phyloP scores from a whole-genome alignment of 2,329 filamentous ascomycete species.

The Nectriaceae sp. region DNA sequence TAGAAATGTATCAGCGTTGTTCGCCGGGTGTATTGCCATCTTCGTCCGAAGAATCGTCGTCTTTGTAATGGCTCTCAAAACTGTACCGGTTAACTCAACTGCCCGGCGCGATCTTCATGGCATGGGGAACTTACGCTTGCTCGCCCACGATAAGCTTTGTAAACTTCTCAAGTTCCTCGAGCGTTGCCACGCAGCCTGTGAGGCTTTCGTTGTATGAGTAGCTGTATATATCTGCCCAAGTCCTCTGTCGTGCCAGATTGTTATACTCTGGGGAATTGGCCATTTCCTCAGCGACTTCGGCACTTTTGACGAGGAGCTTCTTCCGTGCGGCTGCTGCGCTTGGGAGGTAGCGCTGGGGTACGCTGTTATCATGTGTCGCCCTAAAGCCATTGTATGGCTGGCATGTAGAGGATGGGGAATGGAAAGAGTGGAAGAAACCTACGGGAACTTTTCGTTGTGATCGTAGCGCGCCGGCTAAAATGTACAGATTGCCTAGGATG shows the following conservation, averaged over 20 bases:
- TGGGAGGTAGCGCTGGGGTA: constrained; percentile 51
- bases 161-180: constrained; percentile 56
- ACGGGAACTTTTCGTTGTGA: constrained; percentile 52
- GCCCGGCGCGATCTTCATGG: too few relatives aligned
- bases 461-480: constrained; percentile 56
- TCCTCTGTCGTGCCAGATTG: constrained; percentile 38
- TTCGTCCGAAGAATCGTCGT: constrained; percentile 23
- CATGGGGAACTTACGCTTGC: constrained; percentile 38
- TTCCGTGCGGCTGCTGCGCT: constrained; percentile 56
- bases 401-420: neutral
- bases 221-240: constrained; percentile 60
- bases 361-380: neutral
- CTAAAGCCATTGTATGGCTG: neutral
- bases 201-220: constrained; percentile 56
- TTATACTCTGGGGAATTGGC: constrained; percentile 17
- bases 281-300: constrained; percentile 45
- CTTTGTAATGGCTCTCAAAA: constrained; percentile 35
- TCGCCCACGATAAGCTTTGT: constrained; percentile 61
- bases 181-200: constrained; percentile 55
- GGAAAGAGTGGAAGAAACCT: constrained; percentile 16
- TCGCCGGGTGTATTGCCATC: constrained; percentile 17
- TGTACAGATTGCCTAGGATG: constrained; percentile 59
- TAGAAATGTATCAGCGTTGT: constrained; percentile 15
- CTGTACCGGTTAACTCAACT: too few relatives aligned
- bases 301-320: constrained; percentile 52